Evolutionary conservation across 2,329 filamentous ascomycete genomes (phyloP).

Genomic region (Ceratocystis huliohia): DNA sequence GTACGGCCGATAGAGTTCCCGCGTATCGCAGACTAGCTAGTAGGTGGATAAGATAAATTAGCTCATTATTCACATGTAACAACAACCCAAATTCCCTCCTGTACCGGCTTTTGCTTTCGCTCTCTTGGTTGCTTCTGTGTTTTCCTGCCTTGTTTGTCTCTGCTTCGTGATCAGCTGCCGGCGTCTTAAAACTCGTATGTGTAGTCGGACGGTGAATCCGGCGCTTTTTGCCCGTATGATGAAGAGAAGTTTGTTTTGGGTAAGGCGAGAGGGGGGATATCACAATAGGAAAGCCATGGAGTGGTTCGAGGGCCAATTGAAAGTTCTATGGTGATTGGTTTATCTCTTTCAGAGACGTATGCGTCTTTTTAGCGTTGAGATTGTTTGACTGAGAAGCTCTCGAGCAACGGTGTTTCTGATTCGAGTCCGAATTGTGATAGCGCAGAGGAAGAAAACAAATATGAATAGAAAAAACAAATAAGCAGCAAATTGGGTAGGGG

Average conservation of each 20-base stretch:
- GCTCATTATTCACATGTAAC: not conserved
- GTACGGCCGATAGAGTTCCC: not conserved
- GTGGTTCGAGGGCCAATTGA: no score
- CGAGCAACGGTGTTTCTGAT: not conserved
- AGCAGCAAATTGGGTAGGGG: not conserved
- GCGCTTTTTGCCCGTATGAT: not conserved
- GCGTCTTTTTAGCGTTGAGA: not conserved
- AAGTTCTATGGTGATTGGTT: not conserved
- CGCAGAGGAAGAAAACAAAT: not conserved
- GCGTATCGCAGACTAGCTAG: not conserved
- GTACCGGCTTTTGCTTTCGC: slow-evolving; percentile 23
- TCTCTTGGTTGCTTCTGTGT: not conserved
- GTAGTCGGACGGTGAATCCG: not conserved
- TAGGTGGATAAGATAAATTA: not conserved
- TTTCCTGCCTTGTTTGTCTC: not conserved
- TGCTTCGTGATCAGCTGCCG: not conserved
- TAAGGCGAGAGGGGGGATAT: not conserved
- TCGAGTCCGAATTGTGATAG: not conserved
- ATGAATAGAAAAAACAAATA: not conserved
- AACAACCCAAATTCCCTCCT: not conserved
- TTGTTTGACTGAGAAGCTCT: not conserved
- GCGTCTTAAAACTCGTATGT: not conserved
- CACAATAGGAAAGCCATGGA: no score
- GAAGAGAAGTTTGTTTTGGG: not conserved
- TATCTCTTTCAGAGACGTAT: not conserved